Evolutionary conservation across 148 eudicot genomes (phyloP).

Genomic region (Chenopodium album): DNA sequence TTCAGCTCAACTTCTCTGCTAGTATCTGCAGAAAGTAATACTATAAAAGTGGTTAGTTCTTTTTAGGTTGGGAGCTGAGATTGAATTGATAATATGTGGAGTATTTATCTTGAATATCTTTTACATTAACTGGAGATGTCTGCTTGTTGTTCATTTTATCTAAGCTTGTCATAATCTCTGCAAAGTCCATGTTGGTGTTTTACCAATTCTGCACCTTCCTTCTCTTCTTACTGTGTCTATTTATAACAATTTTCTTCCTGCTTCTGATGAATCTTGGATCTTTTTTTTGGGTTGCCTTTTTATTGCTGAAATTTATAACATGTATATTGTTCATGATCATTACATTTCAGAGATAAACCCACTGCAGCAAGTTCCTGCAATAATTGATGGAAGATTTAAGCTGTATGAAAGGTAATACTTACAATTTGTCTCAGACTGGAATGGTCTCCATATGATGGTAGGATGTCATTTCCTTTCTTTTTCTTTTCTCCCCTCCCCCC

Average conservation of each 20-base stretch:
- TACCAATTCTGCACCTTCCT: background rate
- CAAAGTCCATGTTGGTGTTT: background rate
- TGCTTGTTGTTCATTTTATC: background rate
- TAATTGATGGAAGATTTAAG: constrained; percentile 80
- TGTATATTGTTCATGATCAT: constrained; percentile 11
- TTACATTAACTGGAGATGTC: background rate
- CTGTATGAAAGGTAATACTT: constrained; percentile 69
- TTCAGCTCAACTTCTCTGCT: background rate
- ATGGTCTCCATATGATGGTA: background rate
- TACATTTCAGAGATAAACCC: constrained; percentile 69
- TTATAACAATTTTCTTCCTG: background rate
- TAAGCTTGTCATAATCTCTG: background rate
- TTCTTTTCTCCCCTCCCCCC: no score
- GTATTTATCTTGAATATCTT: background rate
- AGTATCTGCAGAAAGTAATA: background rate
- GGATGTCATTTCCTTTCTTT: background rate
- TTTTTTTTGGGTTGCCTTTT: background rate
- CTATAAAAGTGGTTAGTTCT: background rate
- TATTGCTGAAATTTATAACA: background rate
- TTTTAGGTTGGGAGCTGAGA: background rate
- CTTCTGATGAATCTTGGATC: background rate
- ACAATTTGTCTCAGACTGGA: background rate
- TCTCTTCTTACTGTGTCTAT: background rate
- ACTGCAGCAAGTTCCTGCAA: constrained; percentile 69
- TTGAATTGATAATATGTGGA: background rate